Percentiles rank a stretch among this genome's conserved stretches.
Conservation (phyloP, 2,329 filamentous ascomycete species). For the Hypocrella siamensis region DNA sequence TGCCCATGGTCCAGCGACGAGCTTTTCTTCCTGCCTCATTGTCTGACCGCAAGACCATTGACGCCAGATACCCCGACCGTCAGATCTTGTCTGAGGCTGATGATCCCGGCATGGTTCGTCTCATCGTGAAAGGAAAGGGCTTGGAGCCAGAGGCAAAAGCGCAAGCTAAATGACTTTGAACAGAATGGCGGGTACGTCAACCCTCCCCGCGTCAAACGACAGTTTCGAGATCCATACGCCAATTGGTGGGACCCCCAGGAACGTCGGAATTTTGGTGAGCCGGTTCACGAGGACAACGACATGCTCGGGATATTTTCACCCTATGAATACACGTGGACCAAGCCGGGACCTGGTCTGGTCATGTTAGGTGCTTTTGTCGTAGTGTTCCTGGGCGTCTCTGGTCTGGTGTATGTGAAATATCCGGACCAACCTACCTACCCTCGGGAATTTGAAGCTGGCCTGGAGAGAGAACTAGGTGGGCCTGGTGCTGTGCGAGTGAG, state of each 20-base stretch:
- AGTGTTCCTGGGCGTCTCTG: constrained; percentile 47
- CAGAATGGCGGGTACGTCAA: constrained; percentile 79
- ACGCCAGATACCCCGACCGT: constrained; percentile 36
- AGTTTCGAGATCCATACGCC: constrained; percentile 81
- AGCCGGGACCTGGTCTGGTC: constrained; percentile 50
- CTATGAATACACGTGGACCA: constrained; percentile 74
- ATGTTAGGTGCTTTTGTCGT: constrained; percentile 55
- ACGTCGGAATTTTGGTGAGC: constrained; percentile 90
- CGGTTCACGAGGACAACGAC: constrained; percentile 93
- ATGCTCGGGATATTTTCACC: constrained; percentile 78
- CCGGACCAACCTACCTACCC: constrained; percentile 57
- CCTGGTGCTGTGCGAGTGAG: constrained; percentile 49
- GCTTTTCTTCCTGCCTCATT: constrained; percentile 36
- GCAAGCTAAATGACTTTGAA: constrained; percentile 11
- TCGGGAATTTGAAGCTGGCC: constrained; percentile 54
- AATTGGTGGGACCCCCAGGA: constrained; percentile 98
- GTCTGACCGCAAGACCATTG: constrained; percentile 27
- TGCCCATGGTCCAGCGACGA: constrained; percentile 40
- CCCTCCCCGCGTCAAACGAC: constrained; percentile 66
- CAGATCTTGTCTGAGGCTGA: constrained; percentile 38
- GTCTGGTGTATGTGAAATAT: constrained; percentile 51
- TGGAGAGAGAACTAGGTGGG: constrained; percentile 63
- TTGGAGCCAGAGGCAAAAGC: too few relatives aligned
- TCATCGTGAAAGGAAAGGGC: too few relatives aligned
- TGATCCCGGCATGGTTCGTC: constrained; percentile 50